phyloP scores from a whole-genome alignment of 371 early-diverging fungal genomes.

The Lichtheimia corymbifera region DNA sequence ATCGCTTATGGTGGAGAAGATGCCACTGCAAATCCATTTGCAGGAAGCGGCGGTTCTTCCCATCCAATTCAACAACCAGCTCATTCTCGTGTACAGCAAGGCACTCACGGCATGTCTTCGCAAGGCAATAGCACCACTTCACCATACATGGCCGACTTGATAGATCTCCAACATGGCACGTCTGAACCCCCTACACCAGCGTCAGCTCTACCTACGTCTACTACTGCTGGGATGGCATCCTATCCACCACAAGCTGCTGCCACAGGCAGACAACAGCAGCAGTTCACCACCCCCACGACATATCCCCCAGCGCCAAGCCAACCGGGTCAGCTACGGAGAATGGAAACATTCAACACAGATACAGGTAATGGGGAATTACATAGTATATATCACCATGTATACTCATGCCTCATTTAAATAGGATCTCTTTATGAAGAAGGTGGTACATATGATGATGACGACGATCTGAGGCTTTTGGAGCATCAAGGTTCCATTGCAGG shows the following conservation, averaged over 20 bases:
- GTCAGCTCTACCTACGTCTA: background rate
- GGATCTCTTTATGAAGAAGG: constrained; percentile 48
- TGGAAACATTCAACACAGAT: constrained; percentile 25
- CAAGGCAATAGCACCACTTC: constrained; percentile 10
- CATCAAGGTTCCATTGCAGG: constrained; percentile 50
- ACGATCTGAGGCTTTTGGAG: constrained; percentile 42
- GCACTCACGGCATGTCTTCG: background rate
- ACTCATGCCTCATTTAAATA: background rate
- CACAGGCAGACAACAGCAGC: constrained; percentile 6
- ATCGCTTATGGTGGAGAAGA: constrained; percentile 17
- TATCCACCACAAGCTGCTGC: constrained; percentile 13
- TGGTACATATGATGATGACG: constrained; percentile 43
- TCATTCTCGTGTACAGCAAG: constrained; percentile 5
- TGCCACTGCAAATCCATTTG: constrained; percentile 17
- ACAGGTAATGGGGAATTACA: constrained; percentile 13
- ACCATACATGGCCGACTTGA: constrained; percentile 18
- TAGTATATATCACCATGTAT: background rate
- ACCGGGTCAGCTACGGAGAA: constrained; percentile 13
- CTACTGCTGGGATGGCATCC: constrained; percentile 2
- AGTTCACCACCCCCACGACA: background rate
- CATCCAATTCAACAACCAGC: background rate
- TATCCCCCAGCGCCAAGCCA: constrained; percentile 7
- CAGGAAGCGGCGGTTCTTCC: constrained; percentile 1
- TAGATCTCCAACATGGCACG: constrained; percentile 23
- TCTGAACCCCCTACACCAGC: constrained; percentile 8